A percentile compares a stretch with the other conserved stretches of the same genome.
Conservation (phyloP, 164 flowering plant genomes). For the Chimonanthus praecox region DNA sequence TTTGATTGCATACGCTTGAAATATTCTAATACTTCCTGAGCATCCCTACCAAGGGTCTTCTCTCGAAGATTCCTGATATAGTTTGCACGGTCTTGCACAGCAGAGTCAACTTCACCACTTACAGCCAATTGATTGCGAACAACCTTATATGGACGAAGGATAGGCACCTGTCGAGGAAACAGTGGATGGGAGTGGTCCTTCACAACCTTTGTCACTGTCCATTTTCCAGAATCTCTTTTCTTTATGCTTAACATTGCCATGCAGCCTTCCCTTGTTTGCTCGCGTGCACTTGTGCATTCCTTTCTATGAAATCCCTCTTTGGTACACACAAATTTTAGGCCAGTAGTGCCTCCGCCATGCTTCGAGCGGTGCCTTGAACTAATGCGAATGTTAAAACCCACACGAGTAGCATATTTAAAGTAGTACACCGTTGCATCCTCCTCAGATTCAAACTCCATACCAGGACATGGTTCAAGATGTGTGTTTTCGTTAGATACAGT, state of each 20-base stretch:
- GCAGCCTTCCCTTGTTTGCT: conserved; percentile 12
- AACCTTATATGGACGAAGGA: conserved; percentile 7
- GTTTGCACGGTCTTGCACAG: conserved; percentile 1
- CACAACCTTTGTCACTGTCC: conserved; percentile 4
- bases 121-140: background rate
- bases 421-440: conserved; percentile 13
- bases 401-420: conserved; percentile 9
- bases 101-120: background rate
- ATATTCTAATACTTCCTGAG: conserved; percentile 9
- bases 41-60: conserved; percentile 4
- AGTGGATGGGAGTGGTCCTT: conserved; percentile 14
- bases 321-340: conserved; percentile 9
- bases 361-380: conserved; percentile 4
- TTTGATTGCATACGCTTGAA: conserved; percentile 9
- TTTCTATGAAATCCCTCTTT: conserved; percentile 8
- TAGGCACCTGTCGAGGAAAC: background rate
- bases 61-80: background rate
- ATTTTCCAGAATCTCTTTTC: conserved; percentile 13
- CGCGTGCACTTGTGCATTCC: background rate
- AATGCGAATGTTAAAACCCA: conserved; percentile 9
- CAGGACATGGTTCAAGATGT: conserved; percentile 16
- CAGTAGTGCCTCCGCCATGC: background rate
- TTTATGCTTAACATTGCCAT: conserved; percentile 11
- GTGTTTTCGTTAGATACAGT: conserved; percentile 16
- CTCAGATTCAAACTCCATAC: conserved; percentile 14